Conservation (phyloP, 139 green algal species). For the Pleodorina starrii region DNA sequence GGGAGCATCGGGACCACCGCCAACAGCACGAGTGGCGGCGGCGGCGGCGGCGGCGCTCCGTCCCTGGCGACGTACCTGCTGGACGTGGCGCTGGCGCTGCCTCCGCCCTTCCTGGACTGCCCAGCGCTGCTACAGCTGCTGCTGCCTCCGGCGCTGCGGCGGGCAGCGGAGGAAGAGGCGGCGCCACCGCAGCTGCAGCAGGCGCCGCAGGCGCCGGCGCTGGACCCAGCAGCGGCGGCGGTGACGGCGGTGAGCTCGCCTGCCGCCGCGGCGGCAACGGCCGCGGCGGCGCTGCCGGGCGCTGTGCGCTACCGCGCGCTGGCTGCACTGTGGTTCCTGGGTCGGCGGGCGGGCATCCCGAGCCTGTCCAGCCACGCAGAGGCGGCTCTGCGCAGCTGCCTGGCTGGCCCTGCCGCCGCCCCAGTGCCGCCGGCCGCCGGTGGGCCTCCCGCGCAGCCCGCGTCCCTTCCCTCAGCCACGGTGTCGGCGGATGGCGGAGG, state of each 20-base stretch:
- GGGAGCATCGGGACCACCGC: background rate
- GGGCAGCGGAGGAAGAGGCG: background rate
- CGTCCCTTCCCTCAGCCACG: too few species aligned
- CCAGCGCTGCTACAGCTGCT: constrained; percentile 22
- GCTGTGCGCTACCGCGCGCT: background rate
- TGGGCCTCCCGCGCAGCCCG: too few species aligned
- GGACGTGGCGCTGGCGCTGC: constrained; percentile 17
- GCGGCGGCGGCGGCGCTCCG: too few species aligned
- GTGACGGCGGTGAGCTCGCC: too few species aligned
- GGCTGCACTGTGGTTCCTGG: background rate
- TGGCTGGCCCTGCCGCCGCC: background rate
- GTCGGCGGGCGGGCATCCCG: background rate
- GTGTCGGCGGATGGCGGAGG: too few species aligned
- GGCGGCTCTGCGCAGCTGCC: too few species aligned
- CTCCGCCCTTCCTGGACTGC: constrained; percentile 25
- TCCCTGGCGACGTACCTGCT: background rate
- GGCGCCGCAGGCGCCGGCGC: background rate
- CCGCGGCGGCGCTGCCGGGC: background rate
- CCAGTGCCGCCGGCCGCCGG: background rate
- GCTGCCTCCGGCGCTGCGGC: background rate
- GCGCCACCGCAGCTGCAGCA: background rate
- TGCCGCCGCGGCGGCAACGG: background rate
- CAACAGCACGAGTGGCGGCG: background rate
- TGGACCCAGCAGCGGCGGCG: background rate
- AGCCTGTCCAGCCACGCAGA: background rate